Evolutionary conservation across 495 filamentous ascomycete genomes (phyloP).

Genomic region (Aspergillus sclerotiicarbonarius): DNA sequence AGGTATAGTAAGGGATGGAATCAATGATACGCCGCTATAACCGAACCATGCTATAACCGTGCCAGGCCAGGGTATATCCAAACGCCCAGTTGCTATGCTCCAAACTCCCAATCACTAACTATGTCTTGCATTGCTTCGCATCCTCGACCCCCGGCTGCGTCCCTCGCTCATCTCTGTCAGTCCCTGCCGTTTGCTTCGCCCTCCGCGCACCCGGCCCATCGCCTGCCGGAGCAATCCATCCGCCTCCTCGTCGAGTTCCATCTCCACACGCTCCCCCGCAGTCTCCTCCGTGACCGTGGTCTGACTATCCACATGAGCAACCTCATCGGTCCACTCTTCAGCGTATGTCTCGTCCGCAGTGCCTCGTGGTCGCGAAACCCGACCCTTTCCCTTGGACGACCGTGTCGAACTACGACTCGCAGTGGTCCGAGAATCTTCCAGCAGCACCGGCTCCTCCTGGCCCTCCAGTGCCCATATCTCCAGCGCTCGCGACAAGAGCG

Average conservation of each 20-base stretch:
- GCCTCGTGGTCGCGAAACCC: slow-evolving; percentile 23
- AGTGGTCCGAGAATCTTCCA: slow-evolving; percentile 21
- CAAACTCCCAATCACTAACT: slow-evolving; percentile 1
- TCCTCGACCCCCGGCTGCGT: slow-evolving; percentile 23
- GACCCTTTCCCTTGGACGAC: slow-evolving; percentile 29
- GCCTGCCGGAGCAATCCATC: slow-evolving; percentile 37
- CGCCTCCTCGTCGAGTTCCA: slow-evolving; percentile 44
- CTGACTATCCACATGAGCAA: slow-evolving; percentile 26
- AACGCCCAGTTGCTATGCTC: slow-evolving; percentile 8
- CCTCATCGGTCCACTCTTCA: slow-evolving; percentile 41
- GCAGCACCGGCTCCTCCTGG: slow-evolving; percentile 22
- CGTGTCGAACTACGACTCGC: slow-evolving; percentile 23
- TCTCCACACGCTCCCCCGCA: slow-evolving; percentile 39
- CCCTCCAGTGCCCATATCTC: slow-evolving; percentile 60
- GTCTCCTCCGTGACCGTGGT: slow-evolving; percentile 12
- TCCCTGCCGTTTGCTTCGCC: slow-evolving; percentile 22
- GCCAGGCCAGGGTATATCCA: slow-evolving; percentile 4
- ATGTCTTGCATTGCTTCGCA: slow-evolving; percentile 26
- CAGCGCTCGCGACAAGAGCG: slow-evolving; percentile 69
- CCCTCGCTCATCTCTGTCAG: slow-evolving; percentile 21
- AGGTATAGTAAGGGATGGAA: too few species aligned
- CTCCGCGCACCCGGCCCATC: slow-evolving; percentile 34
- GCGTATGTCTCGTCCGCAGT: slow-evolving; percentile 21
- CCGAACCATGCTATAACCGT: background rate
- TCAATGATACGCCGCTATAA: background rate